These are phyloP conservation scores for Alternaria arborescens DNA, from an alignment of 2,329 filamentous ascomycete genomes.

Conservation along the genomic window DNA sequence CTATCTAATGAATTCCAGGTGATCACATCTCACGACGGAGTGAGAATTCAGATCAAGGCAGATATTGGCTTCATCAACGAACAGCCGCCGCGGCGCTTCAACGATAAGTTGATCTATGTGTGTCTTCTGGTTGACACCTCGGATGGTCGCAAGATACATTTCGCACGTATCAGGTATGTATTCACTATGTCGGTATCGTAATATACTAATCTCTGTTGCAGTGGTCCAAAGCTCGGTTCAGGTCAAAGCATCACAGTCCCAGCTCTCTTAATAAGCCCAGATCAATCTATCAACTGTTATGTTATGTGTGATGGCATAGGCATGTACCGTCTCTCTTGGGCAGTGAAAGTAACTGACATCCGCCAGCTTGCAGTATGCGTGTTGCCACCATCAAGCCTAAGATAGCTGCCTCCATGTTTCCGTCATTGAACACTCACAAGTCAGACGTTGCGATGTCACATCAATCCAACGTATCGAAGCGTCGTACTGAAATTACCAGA, in stretches of 20 bases:
- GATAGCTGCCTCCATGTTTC: constrained; percentile 58
- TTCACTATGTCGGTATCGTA: not conserved
- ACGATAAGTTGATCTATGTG: constrained; percentile 70
- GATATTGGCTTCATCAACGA: constrained; percentile 77
- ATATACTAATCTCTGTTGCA: constrained; percentile 54
- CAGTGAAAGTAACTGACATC: constrained; percentile 12
- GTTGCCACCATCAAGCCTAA: constrained; percentile 62
- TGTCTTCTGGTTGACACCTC: constrained; percentile 78
- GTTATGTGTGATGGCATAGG: constrained; percentile 87
- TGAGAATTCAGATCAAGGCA: constrained; percentile 69
- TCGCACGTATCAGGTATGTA: constrained; percentile 64
- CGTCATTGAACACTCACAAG: constrained; percentile 29
- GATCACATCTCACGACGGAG: constrained; percentile 50
- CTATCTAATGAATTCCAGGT: constrained; percentile 20
- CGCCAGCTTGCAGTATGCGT: constrained; percentile 64
- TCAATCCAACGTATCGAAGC: constrained; percentile 42
- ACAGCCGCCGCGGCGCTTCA: constrained; percentile 68
- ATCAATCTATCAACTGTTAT: constrained; percentile 70
- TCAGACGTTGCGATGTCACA: constrained; percentile 24
- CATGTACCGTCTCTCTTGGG: constrained; percentile 36
- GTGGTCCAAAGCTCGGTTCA: constrained; percentile 70
- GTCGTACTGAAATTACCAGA: constrained; percentile 31
- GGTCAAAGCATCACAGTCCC: constrained; percentile 68
- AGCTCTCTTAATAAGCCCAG: constrained; percentile 62
- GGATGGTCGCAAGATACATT: constrained; percentile 74